Base-by-base conservation (phyloP, 345 rosid genomes). In the Corchorus capsularis region DNA sequence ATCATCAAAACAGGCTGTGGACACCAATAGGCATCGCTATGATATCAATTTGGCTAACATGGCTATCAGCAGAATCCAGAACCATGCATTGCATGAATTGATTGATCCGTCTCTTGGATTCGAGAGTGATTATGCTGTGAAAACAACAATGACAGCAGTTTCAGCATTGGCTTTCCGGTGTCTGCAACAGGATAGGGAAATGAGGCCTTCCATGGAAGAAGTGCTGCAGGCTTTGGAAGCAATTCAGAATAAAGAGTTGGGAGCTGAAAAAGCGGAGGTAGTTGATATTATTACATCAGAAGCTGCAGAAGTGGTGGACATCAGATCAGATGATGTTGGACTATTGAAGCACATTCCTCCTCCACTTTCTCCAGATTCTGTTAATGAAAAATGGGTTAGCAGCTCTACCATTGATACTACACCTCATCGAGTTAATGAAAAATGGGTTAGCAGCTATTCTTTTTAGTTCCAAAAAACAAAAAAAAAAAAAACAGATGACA, bases 151-250 rank as follows among this genome's bases (percentile, higher is more conserved):
- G 22, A 89, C 88, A 6, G 78, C 87, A 0, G 88, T 93, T 0
- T 90, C 95, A 1, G 98, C 86, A 68, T 74, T 94, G 70, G 98
- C 90, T 5, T 93, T 93, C 77, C 82, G 88, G 47, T 94, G 98
- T 77, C 68, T 94, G 77, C 98, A 94, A 77, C 87, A 91, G 17
- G 97, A 91, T 65, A 90, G 83, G 69, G 96, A 93, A 4, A 74
- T 85, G 77, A 83, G 98, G 84, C 98, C 98, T 35, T 78, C 88
- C 27, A 93, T 94, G 96, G 82, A 78, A 69, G 98, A 91, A 86
- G 92, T 88, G 5, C 10, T 87, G 52, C 81, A 83, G 81, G 77
- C 76, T 32, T 80, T 94, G 80, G 77, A 14, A 75, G 89, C 68
- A 41, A 87, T 92, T 22, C 80, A 88, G 80, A 62, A 37, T 12